Evolutionary conservation across 805 yeast species (phyloP), one percentile per base, ranked within the genome.

Genomic region (Candida montana): DNA sequence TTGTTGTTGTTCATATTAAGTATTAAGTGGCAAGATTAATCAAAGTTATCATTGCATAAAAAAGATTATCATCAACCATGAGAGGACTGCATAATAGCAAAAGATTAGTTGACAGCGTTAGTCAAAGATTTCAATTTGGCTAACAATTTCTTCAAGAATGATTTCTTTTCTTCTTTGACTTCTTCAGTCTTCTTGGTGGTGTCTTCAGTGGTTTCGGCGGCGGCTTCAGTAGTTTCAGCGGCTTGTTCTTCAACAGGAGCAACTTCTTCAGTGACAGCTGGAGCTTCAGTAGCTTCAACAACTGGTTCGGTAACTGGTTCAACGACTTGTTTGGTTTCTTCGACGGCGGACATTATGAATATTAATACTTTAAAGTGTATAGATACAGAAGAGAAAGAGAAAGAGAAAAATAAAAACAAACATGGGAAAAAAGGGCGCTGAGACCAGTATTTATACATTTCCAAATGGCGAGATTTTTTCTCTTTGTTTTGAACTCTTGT

Each of bases 161-260:
- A 35, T 45, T 52, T 51, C 52, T 55, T 55, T 40, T 50, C 59
- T 20, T 41, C 52, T 33, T 46, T 47, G 33, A 43, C 43, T 23
- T 38, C 46, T 31, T 44, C 53, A 43, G 40, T 43, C 31, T 46
- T 34, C 31, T 46, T 34, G 18, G 31, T 38, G 18, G 37, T 35
- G 24, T 44, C 48, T 13, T 51, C 51, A 36, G 47, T 42, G 41
- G 43, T 47, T 13, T 51, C 51, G 35, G 47, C 41, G 41, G 43
- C 41, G 30, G 39, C 48, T 7, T 27, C 47, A 16, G 42, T 37
- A 17, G 38, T 49, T 28, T 43, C 55, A 31, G 33, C 31, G 15
- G 40, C 37, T 16, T 27, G 38, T 36, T 39, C 44, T 36, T 39
- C 44, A 35, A 41, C 39, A n/a, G 38, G 37, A 26, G 36, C 27